These are phyloP conservation scores for Paraphysoderma sedebokerense DNA, from an alignment of 371 early-diverging fungal species.

Conservation along the genomic window DNA sequence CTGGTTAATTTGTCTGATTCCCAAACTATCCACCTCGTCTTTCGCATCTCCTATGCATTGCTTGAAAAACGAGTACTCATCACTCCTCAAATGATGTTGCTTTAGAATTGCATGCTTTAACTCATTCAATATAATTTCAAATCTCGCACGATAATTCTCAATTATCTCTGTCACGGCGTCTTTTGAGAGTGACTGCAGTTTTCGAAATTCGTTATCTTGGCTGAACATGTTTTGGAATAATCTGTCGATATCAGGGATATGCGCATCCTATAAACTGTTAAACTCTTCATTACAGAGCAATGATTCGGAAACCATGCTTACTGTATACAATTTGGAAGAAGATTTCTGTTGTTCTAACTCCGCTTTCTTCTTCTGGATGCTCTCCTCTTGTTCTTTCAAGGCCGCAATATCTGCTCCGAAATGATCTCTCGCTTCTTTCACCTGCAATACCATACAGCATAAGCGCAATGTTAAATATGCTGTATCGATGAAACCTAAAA, in stretches of 20 bases:
- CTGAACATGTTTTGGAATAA: background rate
- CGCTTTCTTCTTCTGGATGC: conserved; percentile 11
- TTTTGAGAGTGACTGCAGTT: background rate
- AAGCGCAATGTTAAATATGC: background rate
- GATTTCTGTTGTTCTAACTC: conserved; percentile 5
- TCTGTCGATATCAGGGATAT: background rate
- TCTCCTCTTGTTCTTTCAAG: conserved; percentile 30
- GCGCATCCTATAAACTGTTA: background rate
- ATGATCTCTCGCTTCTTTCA: conserved; percentile 22
- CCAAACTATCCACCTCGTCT: background rate
- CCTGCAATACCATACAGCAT: conserved; percentile 2
- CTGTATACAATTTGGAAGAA: background rate
- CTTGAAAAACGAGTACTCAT: background rate
- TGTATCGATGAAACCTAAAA: background rate
- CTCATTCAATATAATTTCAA: background rate
- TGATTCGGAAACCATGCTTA: background rate
- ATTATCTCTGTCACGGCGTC: background rate
- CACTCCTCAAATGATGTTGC: background rate
- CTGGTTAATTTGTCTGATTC: background rate
- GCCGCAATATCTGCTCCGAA: conserved; percentile 32
- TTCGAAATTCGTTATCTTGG: background rate
- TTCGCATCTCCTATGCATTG: background rate
- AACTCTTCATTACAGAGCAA: background rate
- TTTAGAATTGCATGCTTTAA: background rate
- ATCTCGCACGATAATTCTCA: too few relatives aligned